Conservation (phyloP, 257 asterid genomes). For the Forsythia viridissima region DNA sequence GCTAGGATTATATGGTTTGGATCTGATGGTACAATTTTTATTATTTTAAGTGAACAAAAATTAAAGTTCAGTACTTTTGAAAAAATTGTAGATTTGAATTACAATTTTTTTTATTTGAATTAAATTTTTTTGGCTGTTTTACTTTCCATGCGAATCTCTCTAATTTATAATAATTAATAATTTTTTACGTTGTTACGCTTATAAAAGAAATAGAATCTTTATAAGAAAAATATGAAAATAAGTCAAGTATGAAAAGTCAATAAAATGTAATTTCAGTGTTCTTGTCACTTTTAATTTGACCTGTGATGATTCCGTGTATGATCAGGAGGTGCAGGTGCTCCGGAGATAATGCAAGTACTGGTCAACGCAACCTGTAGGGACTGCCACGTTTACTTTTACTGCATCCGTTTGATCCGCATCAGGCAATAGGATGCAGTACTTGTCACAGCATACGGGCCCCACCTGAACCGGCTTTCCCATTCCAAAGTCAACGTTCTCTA, state of each 20-base stretch:
- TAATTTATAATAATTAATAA: no score
- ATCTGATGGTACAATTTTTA: no score
- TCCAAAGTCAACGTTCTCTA: conserved; percentile 63
- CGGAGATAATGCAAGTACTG: conserved; percentile 45
- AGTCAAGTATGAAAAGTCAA: not conserved
- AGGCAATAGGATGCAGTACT: conserved; percentile 57
- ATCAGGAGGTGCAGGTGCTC: not conserved
- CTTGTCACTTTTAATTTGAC: not conserved
- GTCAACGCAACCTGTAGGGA: conserved; percentile 51
- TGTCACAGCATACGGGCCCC: conserved; percentile 53
- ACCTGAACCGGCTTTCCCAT: conserved; percentile 59
- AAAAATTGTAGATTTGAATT: no score
- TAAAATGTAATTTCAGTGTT: not conserved
- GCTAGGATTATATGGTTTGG: no score
- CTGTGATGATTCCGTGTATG: not conserved
- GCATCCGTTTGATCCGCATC: conserved; percentile 29
- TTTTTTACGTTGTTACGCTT: no score
- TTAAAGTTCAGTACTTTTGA: no score
- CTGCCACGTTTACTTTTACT: conserved; percentile 54
- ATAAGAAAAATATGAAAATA: no score
- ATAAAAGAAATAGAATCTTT: no score
- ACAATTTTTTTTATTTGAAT: no score
- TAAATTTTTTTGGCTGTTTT: no score
- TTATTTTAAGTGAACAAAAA: no score
- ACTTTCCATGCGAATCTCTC: no score